phyloP scores from a whole-genome alignment of 176 grass and related monocot genomes.

The Cenchrus purpureus region DNA sequence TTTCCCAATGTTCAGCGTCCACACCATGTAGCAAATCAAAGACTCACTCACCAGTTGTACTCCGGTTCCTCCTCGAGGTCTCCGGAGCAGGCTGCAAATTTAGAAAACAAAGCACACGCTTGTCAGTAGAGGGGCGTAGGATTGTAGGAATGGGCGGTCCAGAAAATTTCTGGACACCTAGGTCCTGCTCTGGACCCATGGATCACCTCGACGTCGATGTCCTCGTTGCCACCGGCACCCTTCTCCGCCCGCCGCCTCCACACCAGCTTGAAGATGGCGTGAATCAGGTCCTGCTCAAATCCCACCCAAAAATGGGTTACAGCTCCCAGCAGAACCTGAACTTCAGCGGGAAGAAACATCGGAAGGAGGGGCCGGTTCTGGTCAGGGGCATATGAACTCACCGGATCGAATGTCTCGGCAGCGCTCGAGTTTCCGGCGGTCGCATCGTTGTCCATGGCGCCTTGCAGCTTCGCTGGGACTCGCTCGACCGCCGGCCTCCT shows the following conservation, averaged over 20 bases:
- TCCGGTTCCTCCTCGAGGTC: slow-evolving; percentile 64
- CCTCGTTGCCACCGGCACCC: slow-evolving; percentile 29
- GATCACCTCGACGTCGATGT: slow-evolving; percentile 56
- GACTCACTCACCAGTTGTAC: slow-evolving; percentile 51
- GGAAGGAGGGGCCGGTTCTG: too few relatives aligned
- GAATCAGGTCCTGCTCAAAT: slow-evolving; percentile 70
- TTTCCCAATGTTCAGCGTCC: background rate
- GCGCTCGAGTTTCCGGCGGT: background rate
- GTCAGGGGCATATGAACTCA: background rate
- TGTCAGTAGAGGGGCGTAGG: background rate
- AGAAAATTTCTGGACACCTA: background rate
- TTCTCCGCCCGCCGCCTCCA: slow-evolving; percentile 59
- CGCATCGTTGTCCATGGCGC: slow-evolving; percentile 38
- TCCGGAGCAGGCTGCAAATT: slow-evolving; percentile 55
- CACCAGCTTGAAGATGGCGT: slow-evolving; percentile 85
- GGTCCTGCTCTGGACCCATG: background rate
- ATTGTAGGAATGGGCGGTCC: background rate
- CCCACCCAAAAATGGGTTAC: background rate
- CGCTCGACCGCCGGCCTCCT: too few relatives aligned
- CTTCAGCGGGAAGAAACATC: background rate
- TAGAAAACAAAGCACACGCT: background rate
- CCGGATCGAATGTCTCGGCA: slow-evolving; percentile 55
- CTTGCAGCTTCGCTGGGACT: background rate
- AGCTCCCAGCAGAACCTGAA: background rate
- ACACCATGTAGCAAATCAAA: background rate